Base-by-base conservation (phyloP, 345 rosid genomes). In the Rhodomyrtus tomentosa region DNA sequence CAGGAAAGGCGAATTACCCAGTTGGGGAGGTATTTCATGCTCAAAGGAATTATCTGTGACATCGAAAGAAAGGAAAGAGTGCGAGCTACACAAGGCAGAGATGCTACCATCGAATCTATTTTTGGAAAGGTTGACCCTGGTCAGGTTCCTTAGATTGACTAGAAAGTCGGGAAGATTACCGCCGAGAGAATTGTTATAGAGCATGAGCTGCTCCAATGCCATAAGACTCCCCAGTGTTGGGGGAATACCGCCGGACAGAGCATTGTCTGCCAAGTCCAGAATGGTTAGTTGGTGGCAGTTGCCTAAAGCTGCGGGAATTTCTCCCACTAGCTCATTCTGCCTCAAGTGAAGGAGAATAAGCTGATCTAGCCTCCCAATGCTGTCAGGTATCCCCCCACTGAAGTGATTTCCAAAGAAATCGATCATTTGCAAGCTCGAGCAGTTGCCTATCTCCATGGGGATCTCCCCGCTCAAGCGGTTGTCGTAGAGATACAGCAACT, bases 251-350 rank as follows among this genome's bases (percentile, higher is more conserved):
- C 98, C 99, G 0, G 94, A 88, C 73, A 97, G 89, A 55, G 87
- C 53, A 86, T 97, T 97, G 85, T 97, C 99, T 0, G 99, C 99
- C 86, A 97, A 87, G 89, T 97, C 99, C 83, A 97, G 92, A 81
- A 93, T 94, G 15, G 84, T 90, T 59, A 97, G 89, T 82, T 92
- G 93, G 50, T 87, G 91, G 87, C 98, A 97, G 91, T 92, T 88
- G 22, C 98, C 99, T 82, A 97, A 84, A 52, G 87, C 84, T 86
- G 89, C 89, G 76, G 99, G 99, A 90, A 97, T 88, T 18, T 82
- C 84, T 56, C 98, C 99, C 10, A 48, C 82, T 11, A 95, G 89
- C 85, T 91, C 94, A 86, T 97, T 97, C 81, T 95, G 98, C 89
- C 99, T 92, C 90, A 95, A 85, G 86, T 95, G 95, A 89, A 97